Base-by-base conservation (phyloP, 202 grass and related monocot species). In the Setaria italica region DNA sequence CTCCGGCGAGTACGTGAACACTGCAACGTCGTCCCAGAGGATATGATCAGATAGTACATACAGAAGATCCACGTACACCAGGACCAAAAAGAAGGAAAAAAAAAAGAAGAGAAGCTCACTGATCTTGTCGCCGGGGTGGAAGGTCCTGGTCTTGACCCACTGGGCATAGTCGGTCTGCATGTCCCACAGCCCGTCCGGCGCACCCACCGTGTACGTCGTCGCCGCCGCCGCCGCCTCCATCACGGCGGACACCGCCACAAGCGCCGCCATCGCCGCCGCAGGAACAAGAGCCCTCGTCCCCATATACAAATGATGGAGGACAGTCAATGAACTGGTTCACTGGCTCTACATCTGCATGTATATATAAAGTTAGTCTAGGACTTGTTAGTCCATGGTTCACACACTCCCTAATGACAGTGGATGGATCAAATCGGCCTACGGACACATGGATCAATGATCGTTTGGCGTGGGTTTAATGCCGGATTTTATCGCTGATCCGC, bases 101-200 rank as follows among this genome's bases (percentile, higher is more conserved):
- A 47, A 47, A 47, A 47, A 47, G 45, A 47, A 47, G 9, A 47
- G 25, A 25, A 25, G 25, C 25, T 25, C 25, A 25, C 25, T 88
- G 56, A 98, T 70, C 34, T 47, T 63, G 47, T 98, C 95, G 56
- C 91, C 91, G 6, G 78, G 12, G 49, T 56, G 71, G 67, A 98
- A 95, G 14, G 29, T 85, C 77, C 15, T 82, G 30, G 15, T 25
- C 51, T 88, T 53, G 55, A 80, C 87, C 95, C 95, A 98, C 12
- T 88, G 67, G 4, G n/a, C 63, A 53, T 90, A 93, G 80, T 97
- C 68, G 59, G 83, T 93, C n/a, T 65, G 29, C 51, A 90, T 17
- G 90, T 90, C 90, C 92, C 95, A 97, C 5, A 84, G 81, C 12
- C 95, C 92, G n/a, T 29, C 48, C 1, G 92, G 90, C 35, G 64